Percentiles rank a stretch among this genome's conserved stretches.
phyloP scores from a whole-genome alignment of 1,139 yeast genomes.

The Yamadazyma dendronema region DNA sequence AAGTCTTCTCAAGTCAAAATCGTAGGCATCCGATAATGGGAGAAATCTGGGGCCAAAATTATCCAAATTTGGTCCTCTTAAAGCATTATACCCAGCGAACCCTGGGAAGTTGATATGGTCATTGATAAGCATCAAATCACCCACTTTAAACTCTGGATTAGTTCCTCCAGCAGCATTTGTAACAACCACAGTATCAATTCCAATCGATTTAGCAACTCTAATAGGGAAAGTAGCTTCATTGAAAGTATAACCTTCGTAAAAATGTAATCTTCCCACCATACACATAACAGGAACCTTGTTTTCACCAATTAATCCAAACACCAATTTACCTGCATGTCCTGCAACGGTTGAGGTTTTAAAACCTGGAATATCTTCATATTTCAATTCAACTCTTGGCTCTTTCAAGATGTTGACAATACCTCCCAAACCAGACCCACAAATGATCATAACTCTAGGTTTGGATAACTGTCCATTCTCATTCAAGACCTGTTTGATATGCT shows the following conservation, averaged over 20 bases:
- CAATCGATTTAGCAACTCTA: slow-evolving; percentile 66
- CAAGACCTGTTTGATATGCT: slow-evolving; percentile 16
- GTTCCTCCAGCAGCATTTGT: slow-evolving; percentile 97
- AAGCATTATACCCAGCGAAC: slow-evolving; percentile 81
- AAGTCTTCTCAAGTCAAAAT: slow-evolving; percentile 60
- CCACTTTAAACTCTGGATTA: slow-evolving; percentile 63
- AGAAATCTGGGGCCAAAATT: slow-evolving; percentile 82
- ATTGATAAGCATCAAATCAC: slow-evolving; percentile 85
- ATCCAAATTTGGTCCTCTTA: slow-evolving; percentile 83
- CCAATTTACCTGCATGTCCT: slow-evolving; percentile 84
- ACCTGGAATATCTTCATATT: slow-evolving; percentile 74
- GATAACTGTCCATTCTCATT: slow-evolving; percentile 12
- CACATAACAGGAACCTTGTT: slow-evolving; percentile 79
- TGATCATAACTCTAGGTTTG: slow-evolving; percentile 66
- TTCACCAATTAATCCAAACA: slow-evolving; percentile 73
- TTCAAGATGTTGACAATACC: slow-evolving; percentile 65
- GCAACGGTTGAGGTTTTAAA: slow-evolving; percentile 79
- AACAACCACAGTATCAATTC: slow-evolving; percentile 61
- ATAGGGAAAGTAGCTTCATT: slow-evolving; percentile 84
- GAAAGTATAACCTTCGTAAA: slow-evolving; percentile 85
- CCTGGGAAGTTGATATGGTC: slow-evolving; percentile 94
- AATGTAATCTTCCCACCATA: slow-evolving; percentile 91
- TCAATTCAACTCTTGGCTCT: slow-evolving; percentile 46
- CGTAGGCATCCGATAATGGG: slow-evolving; percentile 89
- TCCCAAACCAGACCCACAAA: slow-evolving; percentile 94